Evolutionary conservation across 805 yeast species (phyloP).

Genomic region (Suhomyces emberorum): DNA sequence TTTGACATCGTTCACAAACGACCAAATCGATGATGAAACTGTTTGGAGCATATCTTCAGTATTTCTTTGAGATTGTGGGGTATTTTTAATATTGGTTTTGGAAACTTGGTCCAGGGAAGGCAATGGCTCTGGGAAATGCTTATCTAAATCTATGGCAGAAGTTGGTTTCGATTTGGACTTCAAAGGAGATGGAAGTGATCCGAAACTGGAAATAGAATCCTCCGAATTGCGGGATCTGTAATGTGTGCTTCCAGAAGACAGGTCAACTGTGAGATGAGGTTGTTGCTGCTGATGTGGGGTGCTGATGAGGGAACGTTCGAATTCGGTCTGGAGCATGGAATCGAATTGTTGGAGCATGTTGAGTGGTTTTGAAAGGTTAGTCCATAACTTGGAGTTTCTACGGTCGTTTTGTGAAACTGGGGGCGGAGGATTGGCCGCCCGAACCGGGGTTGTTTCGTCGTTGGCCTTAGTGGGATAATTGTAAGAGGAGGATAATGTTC

Average conservation of each 20-base stretch:
- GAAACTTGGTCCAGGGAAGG: background rate
- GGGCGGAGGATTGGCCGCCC: slow-evolving; percentile 2
- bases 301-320: slow-evolving; percentile 41
- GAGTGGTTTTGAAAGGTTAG: slow-evolving; percentile 28
- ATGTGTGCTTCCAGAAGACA: slow-evolving; percentile 4
- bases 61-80: background rate
- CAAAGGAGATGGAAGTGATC: slow-evolving; percentile 25
- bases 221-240: slow-evolving; percentile 18
- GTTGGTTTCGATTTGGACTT: slow-evolving; percentile 17
- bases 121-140: background rate
- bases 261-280: background rate
- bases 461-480: background rate
- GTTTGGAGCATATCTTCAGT: slow-evolving; percentile 39
- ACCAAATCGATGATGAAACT: slow-evolving; percentile 41
- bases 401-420: slow-evolving; percentile 1
- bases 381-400: slow-evolving; percentile 27
- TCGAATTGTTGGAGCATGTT: slow-evolving; percentile 66
- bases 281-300: slow-evolving; percentile 5
- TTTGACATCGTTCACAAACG: slow-evolving; percentile 42
- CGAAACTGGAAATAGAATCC: slow-evolving; percentile 23
- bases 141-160: background rate
- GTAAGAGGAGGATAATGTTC: slow-evolving; percentile 11
- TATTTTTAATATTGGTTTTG: too few species aligned
- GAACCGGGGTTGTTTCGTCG: slow-evolving; percentile 4
- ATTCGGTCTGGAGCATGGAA: slow-evolving; percentile 59